These are phyloP conservation scores for Candida argentea DNA, from an alignment of 805 yeast species.

Conservation along the genomic window DNA sequence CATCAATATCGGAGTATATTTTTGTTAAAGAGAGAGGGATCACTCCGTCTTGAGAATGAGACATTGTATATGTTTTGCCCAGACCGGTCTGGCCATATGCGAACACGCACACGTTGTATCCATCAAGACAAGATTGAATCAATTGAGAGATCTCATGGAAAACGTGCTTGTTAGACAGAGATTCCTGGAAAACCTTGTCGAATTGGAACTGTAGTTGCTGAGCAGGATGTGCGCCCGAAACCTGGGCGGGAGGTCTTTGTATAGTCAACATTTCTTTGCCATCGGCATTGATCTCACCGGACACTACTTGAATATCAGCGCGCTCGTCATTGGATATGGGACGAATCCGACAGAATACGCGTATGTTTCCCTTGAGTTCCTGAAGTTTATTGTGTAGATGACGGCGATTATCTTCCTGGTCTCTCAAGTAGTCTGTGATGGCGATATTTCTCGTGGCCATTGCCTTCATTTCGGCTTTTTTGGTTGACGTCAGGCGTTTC, in stretches of 20 bases:
- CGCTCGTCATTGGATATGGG: constrained; percentile 33
- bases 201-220: constrained; percentile 43
- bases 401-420: constrained; percentile 51
- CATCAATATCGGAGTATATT: constrained; percentile 49
- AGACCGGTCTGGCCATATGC: constrained; percentile 95
- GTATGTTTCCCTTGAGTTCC: constrained; percentile 82
- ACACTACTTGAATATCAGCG: constrained; percentile 10
- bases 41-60: constrained; percentile 59
- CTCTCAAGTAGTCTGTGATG: constrained; percentile 29
- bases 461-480: too few relatives aligned
- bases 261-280: constrained; percentile 26
- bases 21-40: constrained; percentile 67
- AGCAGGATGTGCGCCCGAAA: constrained; percentile 7
- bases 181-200: constrained; percentile 64
- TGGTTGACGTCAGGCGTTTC: too few relatives aligned
- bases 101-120: constrained; percentile 84
- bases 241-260: constrained; percentile 8
- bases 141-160: constrained; percentile 82
- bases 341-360: constrained; percentile 82
- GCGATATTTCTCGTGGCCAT: too few relatives aligned
- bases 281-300: constrained; percentile 20
- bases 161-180: constrained; percentile 46
- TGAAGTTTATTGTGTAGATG: constrained; percentile 64
- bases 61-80: constrained; percentile 92
- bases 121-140: constrained; percentile 71